Conservation (phyloP, 805 yeast genomes). For the Cyberlindnera americana region DNA sequence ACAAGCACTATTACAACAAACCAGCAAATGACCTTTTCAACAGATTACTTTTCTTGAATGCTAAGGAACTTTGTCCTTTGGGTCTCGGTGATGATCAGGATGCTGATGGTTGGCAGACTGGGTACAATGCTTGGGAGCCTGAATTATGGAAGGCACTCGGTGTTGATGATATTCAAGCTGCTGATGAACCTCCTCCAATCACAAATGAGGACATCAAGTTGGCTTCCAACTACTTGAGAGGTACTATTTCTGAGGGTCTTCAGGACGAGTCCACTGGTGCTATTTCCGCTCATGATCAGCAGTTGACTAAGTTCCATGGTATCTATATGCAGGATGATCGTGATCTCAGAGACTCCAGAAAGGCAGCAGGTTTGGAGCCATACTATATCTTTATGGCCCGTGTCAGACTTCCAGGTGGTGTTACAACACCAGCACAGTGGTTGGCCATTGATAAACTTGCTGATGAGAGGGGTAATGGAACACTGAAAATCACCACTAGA, state of each 20-base stretch:
- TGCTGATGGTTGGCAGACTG: constrained; percentile 92
- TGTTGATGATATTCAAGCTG: constrained; percentile 75
- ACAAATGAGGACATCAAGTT: constrained; percentile 96
- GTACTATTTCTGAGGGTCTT: constrained; percentile 87
- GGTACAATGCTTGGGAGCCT: constrained; percentile 85
- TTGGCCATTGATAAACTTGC: constrained; percentile 78
- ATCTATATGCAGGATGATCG: constrained; percentile 98
- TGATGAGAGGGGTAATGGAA: constrained; percentile 82
- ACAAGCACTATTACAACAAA: constrained; percentile 88
- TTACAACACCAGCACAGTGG: constrained; percentile 86
- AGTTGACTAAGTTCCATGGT: constrained; percentile 95
- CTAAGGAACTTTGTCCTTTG: constrained; percentile 62
- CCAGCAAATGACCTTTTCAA: constrained; percentile 74
- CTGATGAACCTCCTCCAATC: constrained; percentile 87
- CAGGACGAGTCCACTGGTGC: constrained; percentile 84
- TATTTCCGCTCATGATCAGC: constrained; percentile 86
- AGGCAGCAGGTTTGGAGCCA: constrained; percentile 90
- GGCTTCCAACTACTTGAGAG: constrained; percentile 83
- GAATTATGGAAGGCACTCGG: constrained; percentile 85
- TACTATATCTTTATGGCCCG: constrained; percentile 97
- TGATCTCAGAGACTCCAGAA: constrained; percentile 90
- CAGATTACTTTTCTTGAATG: constrained; percentile 68
- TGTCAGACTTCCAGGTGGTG: constrained; percentile 92
- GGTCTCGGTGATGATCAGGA: constrained; percentile 98
- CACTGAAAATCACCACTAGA: constrained; percentile 91